A percentile compares a stretch with the other conserved stretches of the same genome.
Conservation (phyloP, 75 land plant species). For the Adiantum capillusveneris region DNA sequence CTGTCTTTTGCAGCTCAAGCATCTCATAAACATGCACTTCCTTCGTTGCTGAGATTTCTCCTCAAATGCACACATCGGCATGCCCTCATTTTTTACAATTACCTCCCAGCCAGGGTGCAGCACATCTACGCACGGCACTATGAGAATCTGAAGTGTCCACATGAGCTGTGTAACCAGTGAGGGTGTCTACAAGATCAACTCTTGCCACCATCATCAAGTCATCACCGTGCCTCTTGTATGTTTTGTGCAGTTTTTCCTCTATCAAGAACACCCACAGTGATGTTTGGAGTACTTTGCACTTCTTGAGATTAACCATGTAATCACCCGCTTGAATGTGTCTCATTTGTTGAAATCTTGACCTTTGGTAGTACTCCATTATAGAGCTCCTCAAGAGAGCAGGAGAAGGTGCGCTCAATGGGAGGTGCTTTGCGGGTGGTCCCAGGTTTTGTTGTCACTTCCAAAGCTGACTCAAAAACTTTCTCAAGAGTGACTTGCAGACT, state of each 20-base stretch:
- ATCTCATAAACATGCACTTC: background rate
- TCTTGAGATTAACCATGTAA: too few relatives aligned
- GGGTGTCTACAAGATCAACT: constrained; percentile 39
- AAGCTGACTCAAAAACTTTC: constrained; percentile 2
- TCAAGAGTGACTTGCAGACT: background rate
- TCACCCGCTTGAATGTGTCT: constrained; percentile 34
- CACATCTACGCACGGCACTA: constrained; percentile 3
- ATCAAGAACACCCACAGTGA: constrained; percentile 37
- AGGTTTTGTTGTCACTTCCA: constrained; percentile 3
- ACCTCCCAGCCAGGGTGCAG: constrained; percentile 1
- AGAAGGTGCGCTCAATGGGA: constrained; percentile 34
- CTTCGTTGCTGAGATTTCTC: background rate
- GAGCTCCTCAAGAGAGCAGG: constrained; percentile 71
- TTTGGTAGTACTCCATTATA: constrained; percentile 44
- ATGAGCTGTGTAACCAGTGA: constrained; percentile 31
- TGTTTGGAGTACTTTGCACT: too few relatives aligned
- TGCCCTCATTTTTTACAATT: constrained; percentile 3
- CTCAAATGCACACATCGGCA: background rate
- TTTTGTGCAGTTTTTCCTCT: constrained; percentile 33
- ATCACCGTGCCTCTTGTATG: constrained; percentile 33
- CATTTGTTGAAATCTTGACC: constrained; percentile 40
- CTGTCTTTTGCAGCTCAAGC: background rate
- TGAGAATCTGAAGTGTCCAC: background rate
- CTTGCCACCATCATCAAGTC: constrained; percentile 34
- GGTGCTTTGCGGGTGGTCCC: constrained; percentile 22